Percentiles rank a stretch among this genome's conserved stretches.
Conservation (phyloP, 108 stramenopile genomes). For the Chaetoceros tenuissimus region DNA sequence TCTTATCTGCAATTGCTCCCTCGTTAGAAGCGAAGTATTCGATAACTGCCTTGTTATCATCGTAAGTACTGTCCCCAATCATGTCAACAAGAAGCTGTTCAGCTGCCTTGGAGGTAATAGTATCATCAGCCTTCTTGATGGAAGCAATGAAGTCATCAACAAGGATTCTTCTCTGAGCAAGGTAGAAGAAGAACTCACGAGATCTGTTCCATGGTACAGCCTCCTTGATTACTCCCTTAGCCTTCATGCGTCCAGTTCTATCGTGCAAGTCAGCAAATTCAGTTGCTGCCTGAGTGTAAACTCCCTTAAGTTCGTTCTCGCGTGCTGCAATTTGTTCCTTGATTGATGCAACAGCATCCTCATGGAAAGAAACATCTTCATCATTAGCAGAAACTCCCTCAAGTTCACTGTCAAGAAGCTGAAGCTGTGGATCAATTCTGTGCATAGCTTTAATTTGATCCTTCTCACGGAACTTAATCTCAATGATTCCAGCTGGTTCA, state of each 20-base stretch:
- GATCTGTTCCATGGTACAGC: conserved; percentile 87
- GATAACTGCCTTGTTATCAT: conserved; percentile 70
- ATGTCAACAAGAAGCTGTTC: conserved; percentile 41
- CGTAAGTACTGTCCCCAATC: conserved; percentile 68
- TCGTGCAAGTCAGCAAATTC: conserved; percentile 98
- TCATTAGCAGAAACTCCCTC: conserved; percentile 19
- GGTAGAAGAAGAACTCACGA: conserved; percentile 93
- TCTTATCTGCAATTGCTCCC: conserved; percentile 42
- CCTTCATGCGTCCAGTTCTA: conserved; percentile 97
- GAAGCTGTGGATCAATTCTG: conserved; percentile 76
- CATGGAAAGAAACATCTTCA: conserved; percentile 38
- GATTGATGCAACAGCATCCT: conserved; percentile 64
- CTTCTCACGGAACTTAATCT: conserved; percentile 93
- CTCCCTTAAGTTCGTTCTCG: conserved; percentile 85
- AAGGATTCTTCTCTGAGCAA: conserved; percentile 86
- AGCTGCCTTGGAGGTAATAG: conserved; percentile 37
- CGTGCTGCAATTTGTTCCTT: conserved; percentile 82
- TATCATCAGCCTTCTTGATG: conserved; percentile 11
- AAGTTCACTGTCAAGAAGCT: conserved; percentile 82
- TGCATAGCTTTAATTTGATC: conserved; percentile 86
- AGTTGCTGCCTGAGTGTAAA: conserved; percentile 93
- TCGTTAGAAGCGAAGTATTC: conserved; percentile 47
- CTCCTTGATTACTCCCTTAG: conserved; percentile 93
- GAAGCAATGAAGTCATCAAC: conserved; percentile 73
- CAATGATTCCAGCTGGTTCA: conserved; percentile 96